phyloP scores from a whole-genome alignment of 805 yeast genomes.

The Starmerella stigmatis region DNA sequence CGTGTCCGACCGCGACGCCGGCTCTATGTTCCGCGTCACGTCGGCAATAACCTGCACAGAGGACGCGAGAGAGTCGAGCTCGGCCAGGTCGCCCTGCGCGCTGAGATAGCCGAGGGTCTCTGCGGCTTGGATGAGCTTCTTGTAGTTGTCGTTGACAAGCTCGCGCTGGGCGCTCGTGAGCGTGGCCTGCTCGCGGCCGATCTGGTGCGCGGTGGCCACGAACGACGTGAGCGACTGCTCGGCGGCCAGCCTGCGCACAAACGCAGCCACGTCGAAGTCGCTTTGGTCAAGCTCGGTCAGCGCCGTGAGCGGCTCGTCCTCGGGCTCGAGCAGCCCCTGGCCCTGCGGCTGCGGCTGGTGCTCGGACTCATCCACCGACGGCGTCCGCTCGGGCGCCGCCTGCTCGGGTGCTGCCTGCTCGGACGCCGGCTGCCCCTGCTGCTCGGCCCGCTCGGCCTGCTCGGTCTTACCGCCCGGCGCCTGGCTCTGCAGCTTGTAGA shows the following conservation, averaged over 20 bases:
- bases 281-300: constrained; percentile 22
- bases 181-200: constrained; percentile 26
- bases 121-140: constrained; percentile 31
- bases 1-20: not conserved
- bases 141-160: constrained; percentile 33
- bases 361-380: constrained; percentile 1
- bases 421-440: not conserved
- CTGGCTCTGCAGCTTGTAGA: constrained; percentile 29
- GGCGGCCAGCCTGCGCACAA: constrained; percentile 19
- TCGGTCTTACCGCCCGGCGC: no score
- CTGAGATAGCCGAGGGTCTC: constrained; percentile 28
- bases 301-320: constrained; percentile 20
- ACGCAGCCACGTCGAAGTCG: constrained; percentile 19
- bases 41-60: constrained; percentile 15
- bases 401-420: not conserved
- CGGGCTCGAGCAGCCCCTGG: constrained; percentile 11
- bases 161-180: constrained; percentile 33
- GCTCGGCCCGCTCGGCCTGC: no score
- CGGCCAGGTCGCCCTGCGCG: constrained; percentile 22
- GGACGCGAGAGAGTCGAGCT: constrained; percentile 12
- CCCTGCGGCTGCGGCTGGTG: not conserved
- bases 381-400: not conserved
- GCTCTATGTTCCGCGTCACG: constrained; percentile 3
- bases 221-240: constrained; percentile 23
- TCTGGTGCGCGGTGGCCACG: constrained; percentile 24